Percentiles rank a stretch among this genome's conserved stretches.
Evolutionary conservation across 148 eudicot genomes (phyloP).

Genomic region (Nepenthes mirabilis): DNA sequence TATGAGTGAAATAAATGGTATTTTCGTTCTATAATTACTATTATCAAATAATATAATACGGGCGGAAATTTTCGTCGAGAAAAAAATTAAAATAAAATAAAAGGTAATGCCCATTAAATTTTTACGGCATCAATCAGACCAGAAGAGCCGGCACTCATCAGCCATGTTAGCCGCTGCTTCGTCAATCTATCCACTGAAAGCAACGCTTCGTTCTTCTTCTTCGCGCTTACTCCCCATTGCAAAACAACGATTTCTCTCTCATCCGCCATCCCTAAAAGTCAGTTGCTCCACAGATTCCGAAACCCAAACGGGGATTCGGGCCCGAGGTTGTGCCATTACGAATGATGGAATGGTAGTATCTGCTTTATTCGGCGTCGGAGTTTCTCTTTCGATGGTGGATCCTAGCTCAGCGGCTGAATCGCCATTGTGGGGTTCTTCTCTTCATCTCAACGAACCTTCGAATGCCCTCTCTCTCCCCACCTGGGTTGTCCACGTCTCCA

Average conservation of each 20-base stretch:
- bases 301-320: conserved; percentile 13
- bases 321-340: neutral
- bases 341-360: neutral
- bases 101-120: too few species aligned
- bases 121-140: too few species aligned
- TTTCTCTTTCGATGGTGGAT: conserved; percentile 38
- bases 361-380: conserved; percentile 24
- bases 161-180: conserved; percentile 3
- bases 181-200: neutral
- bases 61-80: too few species aligned
- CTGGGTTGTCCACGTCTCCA: conserved; percentile 91
- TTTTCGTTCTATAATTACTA: too few species aligned
- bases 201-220: neutral
- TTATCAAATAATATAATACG: too few species aligned
- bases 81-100: too few species aligned
- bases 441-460: conserved; percentile 53
- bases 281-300: conserved; percentile 7
- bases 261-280: conserved; percentile 1
- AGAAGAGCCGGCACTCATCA: neutral
- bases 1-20: too few species aligned
- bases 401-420: conserved; percentile 38
- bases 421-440: conserved; percentile 31
- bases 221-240: conserved; percentile 5
- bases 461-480: conserved; percentile 95
- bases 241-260: conserved; percentile 9